A percentile compares a stretch with the other conserved stretches of the same genome.
Conservation (phyloP, 495 filamentous ascomycete genomes). For the Margaritispora aquatica region DNA sequence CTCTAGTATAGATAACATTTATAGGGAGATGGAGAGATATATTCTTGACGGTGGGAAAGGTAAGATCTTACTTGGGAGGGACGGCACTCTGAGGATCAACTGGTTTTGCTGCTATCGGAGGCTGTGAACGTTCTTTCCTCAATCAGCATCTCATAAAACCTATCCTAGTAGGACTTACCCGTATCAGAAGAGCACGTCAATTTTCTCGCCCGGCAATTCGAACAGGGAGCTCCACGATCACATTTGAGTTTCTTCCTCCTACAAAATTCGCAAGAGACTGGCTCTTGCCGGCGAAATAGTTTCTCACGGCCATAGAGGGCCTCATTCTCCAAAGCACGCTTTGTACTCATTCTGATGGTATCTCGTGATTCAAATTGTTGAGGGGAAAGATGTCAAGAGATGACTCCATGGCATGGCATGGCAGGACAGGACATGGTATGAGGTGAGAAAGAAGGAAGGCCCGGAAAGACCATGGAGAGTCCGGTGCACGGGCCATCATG, state of each 20-base stretch:
- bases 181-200: background rate
- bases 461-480: background rate
- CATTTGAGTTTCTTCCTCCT: slow-evolving; percentile 16
- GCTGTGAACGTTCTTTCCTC: too few species aligned
- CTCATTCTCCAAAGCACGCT: slow-evolving; percentile 1
- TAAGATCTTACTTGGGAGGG: too few species aligned
- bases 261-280: slow-evolving; percentile 15
- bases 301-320: slow-evolving; percentile 2
- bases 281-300: slow-evolving; percentile 12
- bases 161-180: background rate
- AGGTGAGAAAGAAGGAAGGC: background rate
- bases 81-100: too few species aligned
- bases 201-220: slow-evolving; percentile 15
- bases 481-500: background rate
- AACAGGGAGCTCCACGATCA: slow-evolving; percentile 5
- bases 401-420: background rate
- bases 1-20: too few species aligned
- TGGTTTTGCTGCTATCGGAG: too few species aligned
- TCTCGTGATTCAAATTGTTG: background rate
- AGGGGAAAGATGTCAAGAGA: background rate
- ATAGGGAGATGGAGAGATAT: too few species aligned
- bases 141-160: background rate
- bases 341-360: background rate
- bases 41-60: too few species aligned
- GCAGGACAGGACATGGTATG: too few species aligned